phyloP scores from a whole-genome alignment of 805 yeast species.

The Candida tammaniensis region DNA sequence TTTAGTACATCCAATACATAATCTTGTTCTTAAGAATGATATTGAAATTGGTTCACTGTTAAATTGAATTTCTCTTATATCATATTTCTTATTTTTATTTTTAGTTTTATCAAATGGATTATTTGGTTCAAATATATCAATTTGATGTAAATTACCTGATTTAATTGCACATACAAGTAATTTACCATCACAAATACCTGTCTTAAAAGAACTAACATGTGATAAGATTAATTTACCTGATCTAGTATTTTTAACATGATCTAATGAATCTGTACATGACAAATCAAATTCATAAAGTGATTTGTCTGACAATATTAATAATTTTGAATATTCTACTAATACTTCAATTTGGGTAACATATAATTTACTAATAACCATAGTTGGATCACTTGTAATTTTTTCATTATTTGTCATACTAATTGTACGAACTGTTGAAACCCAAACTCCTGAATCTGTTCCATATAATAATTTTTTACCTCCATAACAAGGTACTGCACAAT shows the following conservation, averaged over 20 bases:
- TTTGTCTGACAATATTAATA: conserved; percentile 80
- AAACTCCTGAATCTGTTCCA: conserved; percentile 91
- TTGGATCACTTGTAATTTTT: conserved; percentile 65
- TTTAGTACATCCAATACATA: conserved; percentile 93
- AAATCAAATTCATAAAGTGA: conserved; percentile 73
- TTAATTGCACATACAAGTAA: conserved; percentile 88
- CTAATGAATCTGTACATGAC: conserved; percentile 47
- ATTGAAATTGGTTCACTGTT: conserved; percentile 89
- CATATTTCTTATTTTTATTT: conserved; percentile 62
- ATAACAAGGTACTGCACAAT: conserved; percentile 90
- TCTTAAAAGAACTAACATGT: conserved; percentile 89
- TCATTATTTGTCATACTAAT: conserved; percentile 48
- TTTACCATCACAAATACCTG: conserved; percentile 88
- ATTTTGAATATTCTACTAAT: conserved; percentile 82
- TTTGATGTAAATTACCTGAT: conserved; percentile 72
- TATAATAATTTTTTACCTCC: conserved; percentile 88
- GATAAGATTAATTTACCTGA: conserved; percentile 75
- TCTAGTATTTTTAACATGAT: conserved; percentile 51
- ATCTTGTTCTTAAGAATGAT: conserved; percentile 80
- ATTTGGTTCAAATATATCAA: conserved; percentile 84
- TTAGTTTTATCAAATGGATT: conserved; percentile 59
- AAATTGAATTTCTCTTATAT: conserved; percentile 72
- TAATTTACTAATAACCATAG: conserved; percentile 66
- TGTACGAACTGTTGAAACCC: conserved; percentile 68
- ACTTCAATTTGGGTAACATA: conserved; percentile 89